Percentiles rank a stretch among this genome's conserved stretches.
Evolutionary conservation across 2,329 filamentous ascomycete species (phyloP).

Genomic region (Arthrinium puccinioides): DNA sequence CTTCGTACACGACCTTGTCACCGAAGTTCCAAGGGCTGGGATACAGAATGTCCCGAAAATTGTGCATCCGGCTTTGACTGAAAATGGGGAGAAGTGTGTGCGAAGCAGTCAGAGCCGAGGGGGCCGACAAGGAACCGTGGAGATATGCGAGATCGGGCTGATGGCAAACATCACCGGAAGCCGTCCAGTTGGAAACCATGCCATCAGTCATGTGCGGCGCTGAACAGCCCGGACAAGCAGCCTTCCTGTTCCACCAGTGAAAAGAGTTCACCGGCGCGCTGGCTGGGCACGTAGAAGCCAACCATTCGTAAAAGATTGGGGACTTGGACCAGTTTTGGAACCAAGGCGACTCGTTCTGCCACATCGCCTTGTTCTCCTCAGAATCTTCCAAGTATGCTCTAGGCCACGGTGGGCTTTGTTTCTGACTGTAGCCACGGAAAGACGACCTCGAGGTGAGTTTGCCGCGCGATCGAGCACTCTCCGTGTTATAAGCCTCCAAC

Average conservation of each 20-base stretch:
- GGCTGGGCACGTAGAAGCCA: constrained; percentile 36
- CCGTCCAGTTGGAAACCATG: constrained; percentile 34
- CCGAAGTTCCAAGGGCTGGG: constrained; percentile 32
- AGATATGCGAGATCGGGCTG: constrained; percentile 39
- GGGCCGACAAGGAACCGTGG: constrained; percentile 43
- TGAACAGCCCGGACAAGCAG: constrained; percentile 23
- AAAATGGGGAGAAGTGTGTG: constrained; percentile 46
- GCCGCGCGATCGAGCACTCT: constrained; percentile 12
- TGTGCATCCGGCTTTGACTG: constrained; percentile 45
- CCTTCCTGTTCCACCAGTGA: constrained; percentile 31
- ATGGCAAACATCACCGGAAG: constrained; percentile 39
- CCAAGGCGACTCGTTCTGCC: constrained; percentile 14
- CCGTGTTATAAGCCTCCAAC: constrained; percentile 26
- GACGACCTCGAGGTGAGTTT: constrained; percentile 17
- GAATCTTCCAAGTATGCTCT: constrained; percentile 13
- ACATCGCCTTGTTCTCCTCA: constrained; percentile 14
- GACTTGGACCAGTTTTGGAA: constrained; percentile 18
- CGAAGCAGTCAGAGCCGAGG: constrained; percentile 33
- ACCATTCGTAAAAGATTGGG: constrained; percentile 27
- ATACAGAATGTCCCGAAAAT: constrained; percentile 45
- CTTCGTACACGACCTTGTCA: constrained; percentile 30
- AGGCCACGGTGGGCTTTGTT: constrained; percentile 15
- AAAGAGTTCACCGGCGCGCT: constrained; percentile 32
- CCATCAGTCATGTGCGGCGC: constrained; percentile 30
- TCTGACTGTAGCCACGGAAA: constrained; percentile 13